phyloP scores from a whole-genome alignment of 257 asterid species.

The Prunella vulgaris region DNA sequence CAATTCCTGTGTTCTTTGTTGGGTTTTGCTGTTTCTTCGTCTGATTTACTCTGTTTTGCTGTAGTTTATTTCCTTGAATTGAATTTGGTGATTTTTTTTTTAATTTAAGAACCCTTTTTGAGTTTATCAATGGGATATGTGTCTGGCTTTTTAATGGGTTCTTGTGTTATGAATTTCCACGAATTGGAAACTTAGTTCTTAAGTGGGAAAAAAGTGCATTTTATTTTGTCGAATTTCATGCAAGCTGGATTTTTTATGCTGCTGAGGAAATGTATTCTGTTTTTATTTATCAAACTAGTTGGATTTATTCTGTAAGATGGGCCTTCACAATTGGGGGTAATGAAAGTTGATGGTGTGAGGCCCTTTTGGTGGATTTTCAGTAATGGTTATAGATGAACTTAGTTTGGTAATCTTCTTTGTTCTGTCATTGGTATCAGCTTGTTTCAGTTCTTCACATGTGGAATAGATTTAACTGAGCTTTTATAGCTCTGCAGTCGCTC shows the following conservation, averaged over 20 bases:
- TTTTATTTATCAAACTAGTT: not conserved
- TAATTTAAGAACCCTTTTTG: constrained; percentile 10
- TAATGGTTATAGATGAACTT: not conserved
- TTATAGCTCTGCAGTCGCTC: not conserved
- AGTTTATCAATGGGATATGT: not conserved
- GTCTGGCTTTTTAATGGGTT: not conserved
- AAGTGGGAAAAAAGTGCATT: not conserved
- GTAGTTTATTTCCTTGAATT: not conserved
- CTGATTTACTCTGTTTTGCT: not conserved
- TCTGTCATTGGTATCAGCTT: not conserved
- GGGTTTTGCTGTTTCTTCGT: not conserved
- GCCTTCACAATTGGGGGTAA: constrained; percentile 7
- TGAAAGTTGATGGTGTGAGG: constrained; percentile 5
- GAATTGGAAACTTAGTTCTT: constrained; percentile 12
- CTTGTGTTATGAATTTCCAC: constrained; percentile 7
- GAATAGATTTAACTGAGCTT: not conserved
- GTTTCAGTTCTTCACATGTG: not conserved
- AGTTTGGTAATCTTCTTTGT: not conserved
- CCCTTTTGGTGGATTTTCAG: constrained; percentile 1
- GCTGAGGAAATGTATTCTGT: not conserved
- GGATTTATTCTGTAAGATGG: not conserved
- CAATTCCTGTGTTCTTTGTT: not conserved
- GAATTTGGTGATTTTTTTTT: too few relatives aligned
- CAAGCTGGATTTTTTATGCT: constrained; percentile 17
- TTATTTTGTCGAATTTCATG: not conserved